phyloP scores from a whole-genome alignment of 805 yeast genomes.

The Pichia cabralensis region DNA sequence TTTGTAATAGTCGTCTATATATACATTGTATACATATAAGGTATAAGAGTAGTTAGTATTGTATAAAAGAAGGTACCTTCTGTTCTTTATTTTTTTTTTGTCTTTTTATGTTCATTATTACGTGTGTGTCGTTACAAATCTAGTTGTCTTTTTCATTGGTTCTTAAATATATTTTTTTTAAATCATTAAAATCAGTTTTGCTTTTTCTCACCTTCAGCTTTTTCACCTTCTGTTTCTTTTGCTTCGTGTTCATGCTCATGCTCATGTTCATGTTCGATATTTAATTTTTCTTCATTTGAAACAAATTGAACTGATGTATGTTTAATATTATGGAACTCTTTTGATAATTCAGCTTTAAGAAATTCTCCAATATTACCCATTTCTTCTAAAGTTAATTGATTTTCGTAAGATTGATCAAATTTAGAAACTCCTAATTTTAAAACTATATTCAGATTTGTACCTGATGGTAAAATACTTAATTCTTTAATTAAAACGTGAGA shows the following conservation, averaged over 20 bases:
- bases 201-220: no score
- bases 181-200: no score
- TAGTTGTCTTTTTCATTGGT: no score
- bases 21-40: no score
- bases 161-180: no score
- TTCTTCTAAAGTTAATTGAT: conserved; percentile 23
- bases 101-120: no score
- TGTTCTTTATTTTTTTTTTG: no score
- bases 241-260: neutral
- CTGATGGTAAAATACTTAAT: conserved; percentile 40
- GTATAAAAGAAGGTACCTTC: no score
- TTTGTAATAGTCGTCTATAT: no score
- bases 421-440: conserved; percentile 22
- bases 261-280: neutral
- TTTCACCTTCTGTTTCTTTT: neutral
- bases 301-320: conserved; percentile 26
- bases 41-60: no score
- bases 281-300: no score
- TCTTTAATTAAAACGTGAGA: conserved; percentile 26
- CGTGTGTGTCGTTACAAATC: no score
- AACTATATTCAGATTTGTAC: conserved; percentile 40
- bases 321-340: conserved; percentile 27
- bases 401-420: conserved; percentile 22
- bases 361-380: conserved; percentile 23
- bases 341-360: conserved; percentile 23